These are phyloP conservation scores for Geotrichum klebahnii DNA, from an alignment of 1,139 yeast genomes.

Conservation along the genomic window DNA sequence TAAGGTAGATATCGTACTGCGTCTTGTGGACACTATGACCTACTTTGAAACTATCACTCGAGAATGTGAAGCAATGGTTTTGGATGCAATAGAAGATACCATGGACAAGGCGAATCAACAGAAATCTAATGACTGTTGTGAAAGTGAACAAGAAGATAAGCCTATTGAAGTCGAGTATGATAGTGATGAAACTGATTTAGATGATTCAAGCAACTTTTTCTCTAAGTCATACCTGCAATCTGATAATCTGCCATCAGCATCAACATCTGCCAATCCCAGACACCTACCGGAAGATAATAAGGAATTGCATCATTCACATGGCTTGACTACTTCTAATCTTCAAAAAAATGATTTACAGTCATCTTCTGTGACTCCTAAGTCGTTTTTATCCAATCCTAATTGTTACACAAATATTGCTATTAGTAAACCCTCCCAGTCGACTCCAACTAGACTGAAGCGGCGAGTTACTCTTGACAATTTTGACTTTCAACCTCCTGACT, in stretches of 20 bases:
- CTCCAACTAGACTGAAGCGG: neutral
- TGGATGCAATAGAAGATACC: slow-evolving; percentile 62
- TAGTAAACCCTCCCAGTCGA: neutral
- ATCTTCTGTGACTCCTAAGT: slow-evolving; percentile 4
- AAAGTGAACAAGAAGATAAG: slow-evolving; percentile 10
- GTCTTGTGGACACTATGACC: slow-evolving; percentile 71
- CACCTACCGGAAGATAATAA: neutral
- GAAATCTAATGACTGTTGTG: slow-evolving; percentile 13
- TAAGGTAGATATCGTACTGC: slow-evolving; percentile 65
- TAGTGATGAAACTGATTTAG: neutral
- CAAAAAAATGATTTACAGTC: too few species aligned
- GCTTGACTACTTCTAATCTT: too few species aligned
- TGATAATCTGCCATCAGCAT: slow-evolving; percentile 21
- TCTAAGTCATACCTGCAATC: slow-evolving; percentile 28
- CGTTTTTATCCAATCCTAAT: neutral
- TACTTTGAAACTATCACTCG: slow-evolving; percentile 75
- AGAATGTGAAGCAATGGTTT: slow-evolving; percentile 73
- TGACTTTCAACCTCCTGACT: slow-evolving; percentile 25
- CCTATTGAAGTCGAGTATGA: slow-evolving; percentile 8
- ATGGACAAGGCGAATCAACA: slow-evolving; percentile 48
- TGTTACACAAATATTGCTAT: neutral
- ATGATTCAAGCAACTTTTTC: slow-evolving; percentile 19
- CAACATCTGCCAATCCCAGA: too few species aligned
- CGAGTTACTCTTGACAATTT: slow-evolving; percentile 8
- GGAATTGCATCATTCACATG: neutral